phyloP scores from a whole-genome alignment of 129 eudicot genomes.

The Centaurea solstitialis region DNA sequence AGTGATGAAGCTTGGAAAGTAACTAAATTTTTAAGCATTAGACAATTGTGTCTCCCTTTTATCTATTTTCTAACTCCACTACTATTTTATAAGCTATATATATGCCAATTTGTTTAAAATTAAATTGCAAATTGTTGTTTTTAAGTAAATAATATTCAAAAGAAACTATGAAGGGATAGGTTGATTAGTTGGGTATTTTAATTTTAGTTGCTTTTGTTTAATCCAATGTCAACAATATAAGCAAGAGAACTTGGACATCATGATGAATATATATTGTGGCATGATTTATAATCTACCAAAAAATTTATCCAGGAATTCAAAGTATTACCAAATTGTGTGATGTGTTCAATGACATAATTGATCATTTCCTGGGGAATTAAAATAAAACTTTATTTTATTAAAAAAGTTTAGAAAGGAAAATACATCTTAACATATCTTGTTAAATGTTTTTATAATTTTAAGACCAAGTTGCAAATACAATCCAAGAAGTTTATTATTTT shows the following conservation, averaged over 20 bases:
- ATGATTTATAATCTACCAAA: constrained; percentile 9
- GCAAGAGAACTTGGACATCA: constrained; percentile 26
- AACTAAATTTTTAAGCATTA: no score
- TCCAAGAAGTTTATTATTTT: neutral
- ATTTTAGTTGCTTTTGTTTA: constrained; percentile 20
- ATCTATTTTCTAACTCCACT: no score
- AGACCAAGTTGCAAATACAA: neutral
- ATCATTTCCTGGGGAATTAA: constrained; percentile 6
- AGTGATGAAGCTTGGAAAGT: no score
- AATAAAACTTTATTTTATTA: neutral
- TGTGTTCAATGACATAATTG: constrained; percentile 13
- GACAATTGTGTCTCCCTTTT: no score
- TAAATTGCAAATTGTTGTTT: neutral
- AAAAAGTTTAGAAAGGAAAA: neutral
- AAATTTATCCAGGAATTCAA: neutral
- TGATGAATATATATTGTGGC: constrained; percentile 13
- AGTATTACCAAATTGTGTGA: neutral
- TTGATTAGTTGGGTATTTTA: constrained; percentile 9
- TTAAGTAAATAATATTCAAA: constrained; percentile 3
- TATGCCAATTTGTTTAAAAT: neutral
- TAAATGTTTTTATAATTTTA: neutral
- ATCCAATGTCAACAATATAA: constrained; percentile 3
- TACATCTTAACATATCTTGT: no score
- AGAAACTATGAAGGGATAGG: neutral
- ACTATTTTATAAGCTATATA: no score